Evolutionary conservation across 2,329 filamentous ascomycete genomes (phyloP).

Genomic region (Ceratocystiopsis sp.): DNA sequence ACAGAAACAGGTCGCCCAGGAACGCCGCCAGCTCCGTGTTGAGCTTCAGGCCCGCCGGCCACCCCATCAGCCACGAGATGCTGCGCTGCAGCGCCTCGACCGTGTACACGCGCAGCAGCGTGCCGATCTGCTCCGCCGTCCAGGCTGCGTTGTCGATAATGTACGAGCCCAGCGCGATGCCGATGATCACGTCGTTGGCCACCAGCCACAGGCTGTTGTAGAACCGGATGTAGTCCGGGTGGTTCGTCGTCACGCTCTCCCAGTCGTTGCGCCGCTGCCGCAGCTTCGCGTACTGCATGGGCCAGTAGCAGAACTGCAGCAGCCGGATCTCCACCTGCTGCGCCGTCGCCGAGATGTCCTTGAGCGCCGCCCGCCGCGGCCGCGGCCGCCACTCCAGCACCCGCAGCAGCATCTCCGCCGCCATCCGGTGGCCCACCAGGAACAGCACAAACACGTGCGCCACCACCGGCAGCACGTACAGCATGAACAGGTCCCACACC

Average conservation of each 20-base stretch:
- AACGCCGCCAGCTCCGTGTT: conserved; percentile 91
- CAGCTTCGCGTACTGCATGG: conserved; percentile 84
- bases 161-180: conserved; percentile 88
- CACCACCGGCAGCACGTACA: conserved; percentile 65
- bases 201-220: conserved; percentile 99
- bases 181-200: conserved; percentile 96
- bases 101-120: conserved; percentile 62
- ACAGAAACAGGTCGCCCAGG: conserved; percentile 84
- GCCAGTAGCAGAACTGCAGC: conserved; percentile 98
- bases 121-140: conserved; percentile 66
- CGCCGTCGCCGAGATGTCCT: conserved; percentile 89
- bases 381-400: conserved; percentile 73
- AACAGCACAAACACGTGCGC: conserved; percentile 57
- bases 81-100: conserved; percentile 76
- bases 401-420: conserved; percentile 61
- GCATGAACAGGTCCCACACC: conserved; percentile 52
- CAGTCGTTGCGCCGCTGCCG: conserved; percentile 82
- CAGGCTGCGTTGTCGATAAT: conserved; percentile 87
- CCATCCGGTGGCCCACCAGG: conserved; percentile 62
- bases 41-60: conserved; percentile 85
- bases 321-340: conserved; percentile 95
- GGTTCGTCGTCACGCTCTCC: conserved; percentile 87
- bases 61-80: conserved; percentile 91
- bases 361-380: conserved; percentile 67
- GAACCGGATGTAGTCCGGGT: conserved; percentile 96